Percentiles rank a stretch among this genome's conserved stretches.
phyloP scores from a whole-genome alignment of 2,329 filamentous ascomycete species.

The Reticulascus tulasneorum region DNA sequence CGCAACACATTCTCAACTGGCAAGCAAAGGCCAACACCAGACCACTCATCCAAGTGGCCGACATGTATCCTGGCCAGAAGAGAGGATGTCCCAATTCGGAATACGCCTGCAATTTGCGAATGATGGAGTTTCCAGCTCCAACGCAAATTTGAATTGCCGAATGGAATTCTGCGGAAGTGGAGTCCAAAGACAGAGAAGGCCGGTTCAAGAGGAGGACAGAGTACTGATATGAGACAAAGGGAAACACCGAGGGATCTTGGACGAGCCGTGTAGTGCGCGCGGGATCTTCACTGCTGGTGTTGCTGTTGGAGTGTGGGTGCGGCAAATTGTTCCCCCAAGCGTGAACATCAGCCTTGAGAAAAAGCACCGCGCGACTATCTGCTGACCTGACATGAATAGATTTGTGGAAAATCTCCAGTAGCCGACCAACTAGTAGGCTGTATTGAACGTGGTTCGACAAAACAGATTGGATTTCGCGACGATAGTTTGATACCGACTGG shows the following conservation, averaged over 20 bases:
- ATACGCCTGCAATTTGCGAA: constrained; percentile 5
- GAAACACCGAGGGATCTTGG: constrained; percentile 7
- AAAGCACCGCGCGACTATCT: constrained; percentile 3
- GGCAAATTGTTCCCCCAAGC: constrained; percentile 9
- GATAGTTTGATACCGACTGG: no score
- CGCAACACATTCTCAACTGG: constrained; percentile 3
- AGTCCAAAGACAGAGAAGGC: constrained; percentile 26
- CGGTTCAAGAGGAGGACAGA: constrained; percentile 27
- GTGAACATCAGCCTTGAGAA: constrained; percentile 10
- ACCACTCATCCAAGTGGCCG: constrained; percentile 32
- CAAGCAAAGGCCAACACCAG: constrained; percentile 28
- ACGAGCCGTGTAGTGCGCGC: no score
- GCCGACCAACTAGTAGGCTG: constrained; percentile 4
- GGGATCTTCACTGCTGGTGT: background rate
- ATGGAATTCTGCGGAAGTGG: constrained; percentile 6
- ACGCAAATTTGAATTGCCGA: constrained; percentile 9
- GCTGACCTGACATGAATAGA: constrained; percentile 7
- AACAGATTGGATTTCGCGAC: constrained; percentile 5
- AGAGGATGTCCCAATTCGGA: constrained; percentile 3
- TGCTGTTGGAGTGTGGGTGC: background rate
- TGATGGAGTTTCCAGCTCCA: constrained; percentile 1
- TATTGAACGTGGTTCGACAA: constrained; percentile 6
- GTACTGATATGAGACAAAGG: constrained; percentile 22
- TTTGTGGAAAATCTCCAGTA: constrained; percentile 10
- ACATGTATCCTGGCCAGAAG: constrained; percentile 30